Percentiles rank a stretch among this genome's conserved stretches.
Evolutionary conservation across 2,329 filamentous ascomycete genomes (phyloP).

Genomic region (Penicillium hordei): DNA sequence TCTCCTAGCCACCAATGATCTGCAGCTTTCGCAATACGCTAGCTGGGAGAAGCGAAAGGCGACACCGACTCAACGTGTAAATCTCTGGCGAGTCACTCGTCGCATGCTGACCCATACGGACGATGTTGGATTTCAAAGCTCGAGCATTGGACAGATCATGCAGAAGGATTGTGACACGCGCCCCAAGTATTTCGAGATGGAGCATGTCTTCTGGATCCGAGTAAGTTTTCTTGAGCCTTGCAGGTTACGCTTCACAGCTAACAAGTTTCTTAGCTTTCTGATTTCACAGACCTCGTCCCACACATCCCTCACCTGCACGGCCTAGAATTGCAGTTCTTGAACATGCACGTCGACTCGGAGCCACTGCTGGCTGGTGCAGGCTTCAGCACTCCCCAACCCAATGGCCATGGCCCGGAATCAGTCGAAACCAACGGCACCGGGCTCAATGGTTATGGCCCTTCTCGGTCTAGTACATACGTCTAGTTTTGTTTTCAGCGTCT

Average conservation of each 20-base stretch:
- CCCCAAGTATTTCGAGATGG: constrained; percentile 51
- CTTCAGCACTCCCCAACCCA: constrained; percentile 27
- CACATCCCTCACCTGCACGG: constrained; percentile 50
- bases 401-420: constrained; percentile 31
- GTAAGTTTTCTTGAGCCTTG: constrained; percentile 30
- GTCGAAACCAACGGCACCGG: constrained; percentile 29
- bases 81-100: constrained; percentile 50
- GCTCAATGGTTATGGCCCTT: constrained; percentile 38
- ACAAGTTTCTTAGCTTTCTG: constrained; percentile 42
- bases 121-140: constrained; percentile 37
- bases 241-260: neutral
- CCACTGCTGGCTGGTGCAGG: constrained; percentile 28
- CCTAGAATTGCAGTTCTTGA: constrained; percentile 39
- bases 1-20: constrained; percentile 50
- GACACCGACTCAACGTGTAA: constrained; percentile 45
- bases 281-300: constrained; percentile 52
- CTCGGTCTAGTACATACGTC: constrained; percentile 43
- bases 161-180: constrained; percentile 45
- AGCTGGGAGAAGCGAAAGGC: constrained; percentile 48
- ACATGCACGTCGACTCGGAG: constrained; percentile 45
- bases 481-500: constrained; percentile 30
- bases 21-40: constrained; percentile 50
- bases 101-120: constrained; percentile 47
- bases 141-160: constrained; percentile 41
- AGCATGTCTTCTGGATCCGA: constrained; percentile 54